A percentile compares a stretch with the other conserved stretches of the same genome.
phyloP scores from a whole-genome alignment of 495 filamentous ascomycete species.

The Aspergillus avenaceus region DNA sequence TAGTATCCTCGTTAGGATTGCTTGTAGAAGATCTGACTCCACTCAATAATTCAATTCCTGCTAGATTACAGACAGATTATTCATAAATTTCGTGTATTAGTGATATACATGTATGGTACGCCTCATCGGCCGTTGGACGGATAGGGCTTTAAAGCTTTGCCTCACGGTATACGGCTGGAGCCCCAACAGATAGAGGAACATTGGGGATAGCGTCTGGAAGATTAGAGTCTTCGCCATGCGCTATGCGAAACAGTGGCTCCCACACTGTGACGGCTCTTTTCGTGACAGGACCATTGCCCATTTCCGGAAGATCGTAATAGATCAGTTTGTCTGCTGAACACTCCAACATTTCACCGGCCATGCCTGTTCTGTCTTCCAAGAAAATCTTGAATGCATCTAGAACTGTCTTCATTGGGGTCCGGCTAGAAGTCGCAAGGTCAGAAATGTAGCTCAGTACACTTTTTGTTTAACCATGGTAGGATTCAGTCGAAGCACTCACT shows the following conservation, averaged over 20 bases:
- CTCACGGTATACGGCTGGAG: neutral
- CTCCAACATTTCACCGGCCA: slow-evolving; percentile 25
- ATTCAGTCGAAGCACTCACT: slow-evolving; percentile 13
- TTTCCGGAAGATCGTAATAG: slow-evolving; percentile 18
- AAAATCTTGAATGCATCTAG: slow-evolving; percentile 21
- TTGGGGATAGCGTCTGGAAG: slow-evolving; percentile 20
- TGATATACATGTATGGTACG: no score
- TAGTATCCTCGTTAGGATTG: no score
- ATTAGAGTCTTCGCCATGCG: slow-evolving; percentile 23
- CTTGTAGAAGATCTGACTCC: no score
- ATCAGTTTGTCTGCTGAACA: slow-evolving; percentile 24
- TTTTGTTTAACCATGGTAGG: neutral
- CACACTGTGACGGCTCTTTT: slow-evolving; percentile 26
- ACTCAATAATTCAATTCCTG: no score
- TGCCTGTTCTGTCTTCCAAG: slow-evolving; percentile 23
- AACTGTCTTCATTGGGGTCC: slow-evolving; percentile 23
- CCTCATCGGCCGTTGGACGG: neutral
- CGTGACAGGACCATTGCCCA: slow-evolving; percentile 23
- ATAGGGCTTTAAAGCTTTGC: neutral
- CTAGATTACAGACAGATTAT: no score
- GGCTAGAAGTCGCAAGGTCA: slow-evolving; percentile 1
- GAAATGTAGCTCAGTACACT: neutral
- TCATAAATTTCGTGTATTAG: no score
- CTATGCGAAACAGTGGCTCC: slow-evolving; percentile 27
- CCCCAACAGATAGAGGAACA: neutral